Percentiles rank a stretch among this genome's conserved stretches.
phyloP scores from a whole-genome alignment of 192 early-diverging fungal genomes.

The Coemansia sp. region DNA sequence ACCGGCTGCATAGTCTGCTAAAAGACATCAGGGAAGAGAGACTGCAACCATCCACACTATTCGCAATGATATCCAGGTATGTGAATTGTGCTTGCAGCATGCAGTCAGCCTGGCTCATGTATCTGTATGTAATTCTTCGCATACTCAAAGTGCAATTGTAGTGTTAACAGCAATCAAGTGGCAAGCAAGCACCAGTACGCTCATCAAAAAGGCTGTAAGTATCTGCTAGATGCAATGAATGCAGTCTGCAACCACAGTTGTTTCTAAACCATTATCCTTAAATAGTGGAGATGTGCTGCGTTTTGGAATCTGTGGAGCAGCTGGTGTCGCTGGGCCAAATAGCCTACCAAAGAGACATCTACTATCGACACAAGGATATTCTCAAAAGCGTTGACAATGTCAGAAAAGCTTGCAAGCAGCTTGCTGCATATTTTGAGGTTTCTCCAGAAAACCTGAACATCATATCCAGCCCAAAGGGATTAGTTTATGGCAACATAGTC shows the following conservation, averaged over 20 bases:
- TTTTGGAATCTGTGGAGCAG: conserved; percentile 13
- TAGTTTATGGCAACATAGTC: conserved; percentile 23
- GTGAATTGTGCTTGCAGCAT: too few species aligned
- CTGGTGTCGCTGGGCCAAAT: conserved; percentile 22
- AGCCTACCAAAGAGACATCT: conserved; percentile 45
- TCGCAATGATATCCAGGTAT: too few species aligned
- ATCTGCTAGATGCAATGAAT: background rate
- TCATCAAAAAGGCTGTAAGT: conserved; percentile 23
- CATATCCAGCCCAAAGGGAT: conserved; percentile 34
- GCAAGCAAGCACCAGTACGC: too few species aligned
- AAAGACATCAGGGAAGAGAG: too few species aligned
- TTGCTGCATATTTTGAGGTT: conserved; percentile 21
- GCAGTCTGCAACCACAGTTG: background rate
- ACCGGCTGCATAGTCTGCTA: too few species aligned
- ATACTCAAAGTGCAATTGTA: background rate
- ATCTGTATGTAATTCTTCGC: too few species aligned
- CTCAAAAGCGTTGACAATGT: conserved; percentile 39
- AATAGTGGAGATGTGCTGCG: conserved; percentile 22
- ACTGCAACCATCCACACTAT: too few species aligned
- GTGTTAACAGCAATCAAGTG: too few species aligned
- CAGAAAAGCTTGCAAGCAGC: conserved; percentile 18
- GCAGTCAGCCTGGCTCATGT: too few species aligned
- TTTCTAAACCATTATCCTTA: background rate
- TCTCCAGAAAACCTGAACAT: conserved; percentile 29
- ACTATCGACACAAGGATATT: conserved; percentile 25